Percentiles rank a stretch among this genome's conserved stretches.
Conservation (phyloP, 164 flowering plant species). For the Cinnamomum micranthum region DNA sequence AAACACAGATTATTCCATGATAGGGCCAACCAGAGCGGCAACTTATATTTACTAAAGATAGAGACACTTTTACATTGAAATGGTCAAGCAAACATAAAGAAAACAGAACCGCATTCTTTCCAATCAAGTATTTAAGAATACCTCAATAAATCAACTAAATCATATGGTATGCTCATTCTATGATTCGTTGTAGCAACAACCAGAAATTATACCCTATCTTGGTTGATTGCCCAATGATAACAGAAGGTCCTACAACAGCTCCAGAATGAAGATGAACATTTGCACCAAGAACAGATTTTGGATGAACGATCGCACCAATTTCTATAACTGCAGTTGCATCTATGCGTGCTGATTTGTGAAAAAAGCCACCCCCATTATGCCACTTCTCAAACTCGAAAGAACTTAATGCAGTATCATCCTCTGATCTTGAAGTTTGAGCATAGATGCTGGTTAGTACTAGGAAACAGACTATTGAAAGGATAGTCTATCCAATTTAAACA, state of each 20-base stretch:
- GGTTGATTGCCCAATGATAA: slow-evolving; percentile 62
- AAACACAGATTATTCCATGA: not conserved
- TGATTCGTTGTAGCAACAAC: not conserved
- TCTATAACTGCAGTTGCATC: slow-evolving; percentile 61
- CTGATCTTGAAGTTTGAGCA: not conserved
- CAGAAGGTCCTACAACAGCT: slow-evolving; percentile 65
- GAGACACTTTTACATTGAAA: not conserved
- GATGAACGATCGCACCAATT: slow-evolving; percentile 67
- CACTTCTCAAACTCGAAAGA: slow-evolving; percentile 48
- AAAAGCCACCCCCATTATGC: slow-evolving; percentile 76
- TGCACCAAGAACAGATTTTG: slow-evolving; percentile 47
- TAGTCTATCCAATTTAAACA: not conserved
- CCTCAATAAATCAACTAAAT: not conserved
- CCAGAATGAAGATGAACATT: slow-evolving; percentile 73
- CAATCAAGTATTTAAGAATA: not conserved
- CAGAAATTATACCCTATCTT: slow-evolving; percentile 53
- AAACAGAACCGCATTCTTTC: not conserved
- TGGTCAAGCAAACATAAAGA: not conserved
- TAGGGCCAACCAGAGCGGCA: not conserved
- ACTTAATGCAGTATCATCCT: slow-evolving; percentile 4
- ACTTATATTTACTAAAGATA: not conserved
- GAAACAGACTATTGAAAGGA: not conserved
- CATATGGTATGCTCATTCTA: not conserved
- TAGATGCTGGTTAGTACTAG: not conserved
- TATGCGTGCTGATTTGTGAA: slow-evolving; percentile 60